Conservation (phyloP, 1,284 basidiomycete species). For the Papiliotrema terrestris region DNA sequence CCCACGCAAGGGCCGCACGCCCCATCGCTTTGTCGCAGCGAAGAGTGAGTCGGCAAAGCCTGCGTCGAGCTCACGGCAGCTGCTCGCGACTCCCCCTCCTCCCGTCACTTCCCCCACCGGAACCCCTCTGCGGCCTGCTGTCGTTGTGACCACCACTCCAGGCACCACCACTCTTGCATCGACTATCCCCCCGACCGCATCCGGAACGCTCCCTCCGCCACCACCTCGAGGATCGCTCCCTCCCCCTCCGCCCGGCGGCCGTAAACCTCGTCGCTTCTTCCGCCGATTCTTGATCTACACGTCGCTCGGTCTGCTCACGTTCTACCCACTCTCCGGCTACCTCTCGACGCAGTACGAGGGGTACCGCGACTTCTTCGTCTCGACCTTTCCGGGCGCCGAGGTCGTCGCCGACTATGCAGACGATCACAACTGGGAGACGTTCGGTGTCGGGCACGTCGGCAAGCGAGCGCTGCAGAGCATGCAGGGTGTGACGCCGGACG, state of each 20-base stretch:
- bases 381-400: conserved; percentile 59
- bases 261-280: conserved; percentile 26
- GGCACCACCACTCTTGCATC: conserved; percentile 10
- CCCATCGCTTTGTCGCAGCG: conserved; percentile 23
- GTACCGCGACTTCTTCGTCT: conserved; percentile 55
- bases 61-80: conserved; percentile 9
- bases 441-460: conserved; percentile 56
- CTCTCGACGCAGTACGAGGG: conserved; percentile 49
- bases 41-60: conserved; percentile 24
- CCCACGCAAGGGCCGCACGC: conserved; percentile 25
- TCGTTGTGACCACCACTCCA: conserved; percentile 4
- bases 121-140: conserved; percentile 8
- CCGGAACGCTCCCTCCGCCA: conserved; percentile 18
- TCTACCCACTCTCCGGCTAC: conserved; percentile 51
- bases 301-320: conserved; percentile 44
- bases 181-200: conserved; percentile 16
- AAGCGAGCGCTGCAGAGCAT: conserved; percentile 53
- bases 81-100: conserved; percentile 27
- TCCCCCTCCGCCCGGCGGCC: conserved; percentile 12
- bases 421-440: conserved; percentile 65
- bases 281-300: conserved; percentile 49
- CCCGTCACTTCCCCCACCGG: background rate
- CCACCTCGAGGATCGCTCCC: conserved; percentile 5
- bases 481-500: conserved; percentile 30
- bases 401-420: conserved; percentile 75